Evolutionary conservation across 208 protist species (phyloP).

Genomic region (Acanthamoeba sp.): DNA sequence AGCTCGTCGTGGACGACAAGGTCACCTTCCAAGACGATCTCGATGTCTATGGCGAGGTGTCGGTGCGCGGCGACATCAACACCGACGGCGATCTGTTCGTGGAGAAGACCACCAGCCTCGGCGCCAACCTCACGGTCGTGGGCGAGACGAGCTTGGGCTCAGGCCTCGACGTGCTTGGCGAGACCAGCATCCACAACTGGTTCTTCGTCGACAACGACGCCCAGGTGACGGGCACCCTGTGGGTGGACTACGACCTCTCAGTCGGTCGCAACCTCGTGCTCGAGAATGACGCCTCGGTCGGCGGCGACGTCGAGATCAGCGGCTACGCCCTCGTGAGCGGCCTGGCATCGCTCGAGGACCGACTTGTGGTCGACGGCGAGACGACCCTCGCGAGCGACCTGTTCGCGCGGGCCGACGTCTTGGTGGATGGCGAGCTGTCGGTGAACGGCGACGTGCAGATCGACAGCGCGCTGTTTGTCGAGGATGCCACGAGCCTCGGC

Average conservation of each 20-base stretch:
- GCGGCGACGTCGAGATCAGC: background rate
- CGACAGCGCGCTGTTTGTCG: background rate
- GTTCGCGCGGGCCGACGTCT: background rate
- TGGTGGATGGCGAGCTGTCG: background rate
- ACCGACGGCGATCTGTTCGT: constrained; percentile 21
- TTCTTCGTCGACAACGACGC: background rate
- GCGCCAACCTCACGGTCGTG: background rate
- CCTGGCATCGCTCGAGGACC: background rate
- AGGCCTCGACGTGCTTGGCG: background rate
- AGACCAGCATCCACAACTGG: background rate
- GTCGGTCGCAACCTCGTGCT: background rate
- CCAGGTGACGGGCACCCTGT: background rate
- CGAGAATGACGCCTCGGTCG: background rate
- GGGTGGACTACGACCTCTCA: background rate
- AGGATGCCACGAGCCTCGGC: constrained; percentile 28
- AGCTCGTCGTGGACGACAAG: background rate
- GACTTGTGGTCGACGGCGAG: background rate
- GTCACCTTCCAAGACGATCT: background rate
- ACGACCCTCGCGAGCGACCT: background rate
- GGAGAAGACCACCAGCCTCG: constrained; percentile 25
- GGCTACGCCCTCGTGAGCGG: background rate
- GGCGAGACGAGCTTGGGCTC: background rate
- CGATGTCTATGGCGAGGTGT: background rate
- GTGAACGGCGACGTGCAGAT: background rate
- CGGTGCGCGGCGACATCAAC: background rate